A percentile compares a stretch with the other conserved stretches of the same genome.
phyloP scores from a whole-genome alignment of 495 filamentous ascomycete species.

The Cudoniella acicularis region DNA sequence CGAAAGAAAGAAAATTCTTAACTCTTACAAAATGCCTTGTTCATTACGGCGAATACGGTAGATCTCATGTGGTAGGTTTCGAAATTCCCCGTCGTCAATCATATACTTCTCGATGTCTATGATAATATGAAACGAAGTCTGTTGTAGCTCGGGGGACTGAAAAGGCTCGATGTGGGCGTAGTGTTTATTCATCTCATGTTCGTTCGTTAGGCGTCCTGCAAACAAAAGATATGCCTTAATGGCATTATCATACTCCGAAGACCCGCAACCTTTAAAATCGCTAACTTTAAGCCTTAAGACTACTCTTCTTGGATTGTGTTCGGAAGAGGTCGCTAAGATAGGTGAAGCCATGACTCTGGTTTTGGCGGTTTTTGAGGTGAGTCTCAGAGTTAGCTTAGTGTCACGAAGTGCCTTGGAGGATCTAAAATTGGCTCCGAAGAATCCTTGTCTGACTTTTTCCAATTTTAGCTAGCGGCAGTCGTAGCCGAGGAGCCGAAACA shows the following conservation, averaged over 20 bases:
- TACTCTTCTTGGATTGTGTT: neutral
- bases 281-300: constrained; percentile 2
- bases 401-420: too few relatives aligned
- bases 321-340: neutral
- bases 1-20: neutral
- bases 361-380: neutral
- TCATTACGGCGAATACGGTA: constrained; percentile 8
- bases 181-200: constrained; percentile 3
- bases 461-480: too few relatives aligned
- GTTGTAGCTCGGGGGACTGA: constrained; percentile 5
- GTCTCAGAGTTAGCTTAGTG: neutral
- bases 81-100: neutral
- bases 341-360: neutral
- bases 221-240: neutral
- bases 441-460: too few relatives aligned
- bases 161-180: constrained; percentile 8
- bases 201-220: constrained; percentile 4
- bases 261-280: neutral
- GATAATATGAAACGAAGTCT: constrained; percentile 6
- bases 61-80: constrained; percentile 5
- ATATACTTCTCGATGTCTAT: constrained; percentile 3
- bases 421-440: too few relatives aligned
- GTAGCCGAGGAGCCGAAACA: too few relatives aligned
- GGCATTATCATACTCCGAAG: neutral
- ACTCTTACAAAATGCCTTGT: constrained; percentile 1